phyloP scores from a whole-genome alignment of 2,329 filamentous ascomycete species.

The Aspergillus vadensis region DNA sequence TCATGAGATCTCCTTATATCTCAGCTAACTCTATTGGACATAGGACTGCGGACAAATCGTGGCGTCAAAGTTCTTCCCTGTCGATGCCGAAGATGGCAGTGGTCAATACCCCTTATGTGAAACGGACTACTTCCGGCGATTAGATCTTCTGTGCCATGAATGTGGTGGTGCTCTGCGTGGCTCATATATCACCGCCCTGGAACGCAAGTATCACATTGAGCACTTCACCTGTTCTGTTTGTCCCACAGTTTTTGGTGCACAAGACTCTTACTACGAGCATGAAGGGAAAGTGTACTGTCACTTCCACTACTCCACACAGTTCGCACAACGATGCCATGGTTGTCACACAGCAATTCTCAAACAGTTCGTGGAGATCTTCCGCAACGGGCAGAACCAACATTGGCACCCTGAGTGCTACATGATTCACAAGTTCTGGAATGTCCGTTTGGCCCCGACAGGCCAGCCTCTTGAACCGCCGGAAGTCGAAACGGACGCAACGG shows the following conservation, averaged over 20 bases:
- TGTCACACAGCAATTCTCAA: conserved; percentile 97
- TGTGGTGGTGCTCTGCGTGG: conserved; percentile 91
- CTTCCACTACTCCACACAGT: conserved; percentile 97
- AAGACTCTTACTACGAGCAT: conserved; percentile 99
- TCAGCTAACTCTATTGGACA: conserved; percentile 23
- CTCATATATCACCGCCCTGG: conserved; percentile 96
- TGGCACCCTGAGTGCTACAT: conserved; percentile 99
- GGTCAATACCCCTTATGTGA: conserved; percentile 93
- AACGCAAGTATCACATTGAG: conserved; percentile 98
- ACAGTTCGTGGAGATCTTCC: conserved; percentile 98
- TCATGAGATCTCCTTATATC: conserved; percentile 5
- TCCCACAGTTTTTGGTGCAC: conserved; percentile 94
- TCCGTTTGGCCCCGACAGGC: conserved; percentile 70
- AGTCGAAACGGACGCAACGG: conserved; percentile 59
- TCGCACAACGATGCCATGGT: conserved; percentile 93
- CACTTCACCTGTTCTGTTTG: conserved; percentile 98
- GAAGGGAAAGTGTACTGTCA: conserved; percentile 96
- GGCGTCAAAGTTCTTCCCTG: conserved; percentile 97
- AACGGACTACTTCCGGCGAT: conserved; percentile 92
- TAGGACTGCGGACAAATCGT: conserved; percentile 97
- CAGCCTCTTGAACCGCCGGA: conserved; percentile 51
- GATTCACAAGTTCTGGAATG: conserved; percentile 99
- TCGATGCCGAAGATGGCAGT: conserved; percentile 82
- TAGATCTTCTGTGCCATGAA: conserved; percentile 87
- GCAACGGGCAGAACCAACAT: conserved; percentile 96